Evolutionary conservation across 2,329 filamentous ascomycete genomes (phyloP).

Genomic region (Huntiella savannae): DNA sequence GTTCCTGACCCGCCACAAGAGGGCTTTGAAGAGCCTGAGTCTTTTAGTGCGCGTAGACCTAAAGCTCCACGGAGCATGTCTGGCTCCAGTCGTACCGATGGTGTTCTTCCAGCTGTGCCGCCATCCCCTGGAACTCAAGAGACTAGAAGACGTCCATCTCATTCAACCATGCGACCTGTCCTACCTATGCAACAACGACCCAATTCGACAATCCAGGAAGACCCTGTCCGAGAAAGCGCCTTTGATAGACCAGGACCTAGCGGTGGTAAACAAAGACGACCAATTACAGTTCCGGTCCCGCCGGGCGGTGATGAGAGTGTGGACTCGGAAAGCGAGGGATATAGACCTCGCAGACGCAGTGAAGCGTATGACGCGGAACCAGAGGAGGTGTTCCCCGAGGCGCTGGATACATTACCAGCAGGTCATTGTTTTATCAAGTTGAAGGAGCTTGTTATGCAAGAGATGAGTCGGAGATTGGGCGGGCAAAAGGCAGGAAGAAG

Average conservation of each 20-base stretch:
- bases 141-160: not conserved
- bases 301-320: not conserved
- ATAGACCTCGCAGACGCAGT: constrained; percentile 2
- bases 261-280: too few species aligned
- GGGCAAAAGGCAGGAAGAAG: not conserved
- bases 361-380: not conserved
- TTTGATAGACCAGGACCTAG: not conserved
- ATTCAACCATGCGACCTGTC: not conserved
- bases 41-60: too few species aligned
- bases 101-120: too few species aligned
- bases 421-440: constrained; percentile 2
- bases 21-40: too few species aligned
- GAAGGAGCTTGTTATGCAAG: not conserved
- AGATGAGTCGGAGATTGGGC: too few species aligned
- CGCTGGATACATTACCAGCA: constrained; percentile 1
- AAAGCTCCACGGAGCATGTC: too few species aligned
- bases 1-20: too few species aligned
- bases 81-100: too few species aligned
- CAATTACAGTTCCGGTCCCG: not conserved
- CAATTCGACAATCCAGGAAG: not conserved
- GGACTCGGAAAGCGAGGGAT: constrained; percentile 1
- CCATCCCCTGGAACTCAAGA: not conserved
- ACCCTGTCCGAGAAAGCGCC: not conserved
- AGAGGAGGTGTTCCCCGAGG: constrained; percentile 1
- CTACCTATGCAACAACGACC: not conserved